These are phyloP conservation scores for Nemania sp. DNA, from an alignment of 2,329 filamentous ascomycete species.

Conservation along the genomic window DNA sequence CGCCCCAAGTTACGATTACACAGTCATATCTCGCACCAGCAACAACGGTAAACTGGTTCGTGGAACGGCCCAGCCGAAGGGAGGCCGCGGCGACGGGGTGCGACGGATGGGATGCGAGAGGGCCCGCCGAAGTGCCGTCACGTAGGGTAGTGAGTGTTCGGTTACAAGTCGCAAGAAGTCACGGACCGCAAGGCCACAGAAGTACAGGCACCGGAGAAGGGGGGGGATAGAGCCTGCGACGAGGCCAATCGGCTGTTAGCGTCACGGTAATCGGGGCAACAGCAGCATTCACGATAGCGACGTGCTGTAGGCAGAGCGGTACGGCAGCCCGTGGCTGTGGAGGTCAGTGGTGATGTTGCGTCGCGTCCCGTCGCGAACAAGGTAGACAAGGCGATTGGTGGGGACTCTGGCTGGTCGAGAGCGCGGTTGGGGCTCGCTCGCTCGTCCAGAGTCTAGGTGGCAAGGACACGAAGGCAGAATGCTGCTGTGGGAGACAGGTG, in stretches of 20 bases:
- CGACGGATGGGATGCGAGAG: neutral
- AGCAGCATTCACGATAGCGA: slow-evolving; percentile 14
- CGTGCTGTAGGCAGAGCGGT: slow-evolving; percentile 15
- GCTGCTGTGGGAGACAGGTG: slow-evolving; percentile 38
- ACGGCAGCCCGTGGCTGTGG: slow-evolving; percentile 9
- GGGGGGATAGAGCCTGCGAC: slow-evolving; percentile 10
- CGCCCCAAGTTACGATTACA: slow-evolving; percentile 28
- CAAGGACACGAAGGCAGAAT: slow-evolving; percentile 27
- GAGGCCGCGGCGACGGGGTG: neutral
- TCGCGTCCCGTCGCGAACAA: neutral
- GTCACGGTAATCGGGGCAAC: slow-evolving; percentile 9
- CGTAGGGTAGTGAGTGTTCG: slow-evolving; percentile 12
- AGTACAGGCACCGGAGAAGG: neutral
- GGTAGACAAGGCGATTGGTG: slow-evolving; percentile 12
- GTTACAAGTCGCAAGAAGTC: slow-evolving; percentile 29
- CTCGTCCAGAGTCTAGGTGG: slow-evolving; percentile 38
- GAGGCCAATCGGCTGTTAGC: slow-evolving; percentile 3
- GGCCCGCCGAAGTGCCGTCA: slow-evolving; percentile 11
- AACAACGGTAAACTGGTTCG: slow-evolving; percentile 24
- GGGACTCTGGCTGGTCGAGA: slow-evolving; percentile 12
- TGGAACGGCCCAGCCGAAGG: slow-evolving; percentile 7
- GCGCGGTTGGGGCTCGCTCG: slow-evolving; percentile 19
- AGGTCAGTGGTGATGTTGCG: slow-evolving; percentile 24
- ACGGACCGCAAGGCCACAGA: neutral
- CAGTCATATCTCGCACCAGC: slow-evolving; percentile 36